Evolutionary conservation across 192 early-diverging fungal genomes (phyloP).

Genomic region (Entophlyctis luteolus): DNA sequence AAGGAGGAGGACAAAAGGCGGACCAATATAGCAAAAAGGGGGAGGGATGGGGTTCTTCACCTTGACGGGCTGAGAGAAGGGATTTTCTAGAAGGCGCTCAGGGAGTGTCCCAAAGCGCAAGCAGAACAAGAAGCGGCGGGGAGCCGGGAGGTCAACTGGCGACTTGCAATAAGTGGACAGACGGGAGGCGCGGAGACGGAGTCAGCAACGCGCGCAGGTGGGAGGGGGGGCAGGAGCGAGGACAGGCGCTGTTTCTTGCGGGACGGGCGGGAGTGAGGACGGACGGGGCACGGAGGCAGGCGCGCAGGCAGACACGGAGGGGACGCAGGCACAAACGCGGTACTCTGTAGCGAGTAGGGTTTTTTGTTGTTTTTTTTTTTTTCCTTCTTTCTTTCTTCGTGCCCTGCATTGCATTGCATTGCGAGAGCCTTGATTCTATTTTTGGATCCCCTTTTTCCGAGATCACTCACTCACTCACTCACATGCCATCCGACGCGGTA

Average conservation of each 20-base stretch:
- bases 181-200: neutral
- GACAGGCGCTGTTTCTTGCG: neutral
- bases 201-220: neutral
- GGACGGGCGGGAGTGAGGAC: neutral
- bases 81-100: conserved; percentile 26
- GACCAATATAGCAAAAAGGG: neutral
- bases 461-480: too few relatives aligned
- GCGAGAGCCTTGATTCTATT: too few relatives aligned
- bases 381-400: too few relatives aligned
- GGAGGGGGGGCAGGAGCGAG: neutral
- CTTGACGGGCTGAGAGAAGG: conserved; percentile 19
- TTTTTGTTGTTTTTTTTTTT: too few relatives aligned
- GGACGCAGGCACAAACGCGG: too few relatives aligned
- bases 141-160: neutral
- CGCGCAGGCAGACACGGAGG: too few relatives aligned
- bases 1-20: neutral
- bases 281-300: too few relatives aligned
- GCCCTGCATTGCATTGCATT: too few relatives aligned
- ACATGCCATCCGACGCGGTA: too few relatives aligned
- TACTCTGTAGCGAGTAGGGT: too few relatives aligned
- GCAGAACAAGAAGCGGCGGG: conserved; percentile 6
- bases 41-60: neutral
- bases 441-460: too few relatives aligned
- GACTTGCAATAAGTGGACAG: neutral
- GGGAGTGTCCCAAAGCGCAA: conserved; percentile 24